Conservation (phyloP, 2,329 filamentous ascomycete genomes). For the Bipolaris sorokiniana region DNA sequence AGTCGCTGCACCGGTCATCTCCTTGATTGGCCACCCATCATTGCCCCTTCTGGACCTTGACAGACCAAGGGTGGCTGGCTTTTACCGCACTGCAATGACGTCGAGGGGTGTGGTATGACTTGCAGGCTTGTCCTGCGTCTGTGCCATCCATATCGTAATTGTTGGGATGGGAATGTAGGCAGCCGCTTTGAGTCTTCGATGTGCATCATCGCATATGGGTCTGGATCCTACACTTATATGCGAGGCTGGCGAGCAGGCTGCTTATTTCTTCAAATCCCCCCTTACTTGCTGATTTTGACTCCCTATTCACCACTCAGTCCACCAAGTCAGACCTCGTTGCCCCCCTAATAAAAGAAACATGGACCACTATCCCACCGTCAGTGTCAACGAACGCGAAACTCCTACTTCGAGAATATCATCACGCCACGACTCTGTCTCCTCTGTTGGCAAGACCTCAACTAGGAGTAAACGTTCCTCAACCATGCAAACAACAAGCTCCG, state of each 20-base stretch:
- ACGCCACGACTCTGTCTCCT: conserved; percentile 28
- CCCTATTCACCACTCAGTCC: background rate
- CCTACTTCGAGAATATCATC: conserved; percentile 18
- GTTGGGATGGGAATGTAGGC: conserved; percentile 10
- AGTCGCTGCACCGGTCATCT: conserved; percentile 12
- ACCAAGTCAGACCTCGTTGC: background rate
- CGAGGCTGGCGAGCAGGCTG: background rate
- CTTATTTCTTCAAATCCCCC: background rate
- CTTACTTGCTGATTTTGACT: background rate
- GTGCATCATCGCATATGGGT: conserved; percentile 4
- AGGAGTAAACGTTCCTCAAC: background rate
- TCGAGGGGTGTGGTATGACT: conserved; percentile 14
- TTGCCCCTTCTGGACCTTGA: conserved; percentile 19
- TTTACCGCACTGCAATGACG: conserved; percentile 21
- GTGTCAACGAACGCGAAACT: conserved; percentile 26
- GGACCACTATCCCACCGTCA: conserved; percentile 35
- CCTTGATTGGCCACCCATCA: conserved; percentile 23
- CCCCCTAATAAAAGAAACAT: conserved; percentile 16
- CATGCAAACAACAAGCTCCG: background rate
- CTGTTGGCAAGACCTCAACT: conserved; percentile 15
- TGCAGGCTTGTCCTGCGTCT: conserved; percentile 11
- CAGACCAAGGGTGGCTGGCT: conserved; percentile 21
- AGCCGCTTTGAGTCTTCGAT: conserved; percentile 5
- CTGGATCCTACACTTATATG: background rate
- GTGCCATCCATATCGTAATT: conserved; percentile 7